These are phyloP conservation scores for Exophiala alcalophila DNA, from an alignment of 2,329 filamentous ascomycete species.

Conservation along the genomic window DNA sequence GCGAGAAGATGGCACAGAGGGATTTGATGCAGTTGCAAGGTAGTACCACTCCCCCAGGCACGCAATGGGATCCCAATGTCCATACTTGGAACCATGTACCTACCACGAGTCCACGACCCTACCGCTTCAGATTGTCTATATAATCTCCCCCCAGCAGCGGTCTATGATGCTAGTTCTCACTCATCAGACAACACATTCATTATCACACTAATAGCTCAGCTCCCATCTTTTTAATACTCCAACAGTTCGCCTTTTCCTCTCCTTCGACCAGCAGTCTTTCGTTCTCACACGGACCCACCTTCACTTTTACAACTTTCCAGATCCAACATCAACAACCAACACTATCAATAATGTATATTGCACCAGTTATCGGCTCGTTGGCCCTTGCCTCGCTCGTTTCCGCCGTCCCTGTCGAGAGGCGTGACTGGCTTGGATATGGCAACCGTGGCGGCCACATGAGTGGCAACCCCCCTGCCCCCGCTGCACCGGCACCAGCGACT, in stretches of 20 bases:
- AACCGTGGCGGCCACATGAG: conserved; percentile 9
- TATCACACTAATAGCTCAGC: conserved; percentile 10
- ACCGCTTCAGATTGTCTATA: conserved; percentile 13
- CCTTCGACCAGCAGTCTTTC: conserved; percentile 1
- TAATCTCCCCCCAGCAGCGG: conserved; percentile 7
- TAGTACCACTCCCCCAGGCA: no score
- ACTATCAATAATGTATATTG: conserved; percentile 20
- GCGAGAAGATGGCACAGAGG: no score
- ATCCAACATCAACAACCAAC: not conserved
- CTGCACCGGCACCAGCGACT: conserved; percentile 1
- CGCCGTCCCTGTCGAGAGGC: conserved; percentile 21
- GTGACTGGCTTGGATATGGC: conserved; percentile 13
- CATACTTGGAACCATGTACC: no score
- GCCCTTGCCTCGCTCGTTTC: conserved; percentile 22
- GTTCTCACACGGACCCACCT: conserved; percentile 15
- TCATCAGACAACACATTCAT: conserved; percentile 8
- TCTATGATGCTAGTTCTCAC: conserved; percentile 14
- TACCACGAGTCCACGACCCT: no score
- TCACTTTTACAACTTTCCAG: conserved; percentile 16
- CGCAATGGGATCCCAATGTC: no score
- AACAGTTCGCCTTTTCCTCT: conserved; percentile 6
- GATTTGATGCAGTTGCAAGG: no score
- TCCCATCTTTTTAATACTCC: conserved; percentile 1
- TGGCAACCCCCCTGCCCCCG: not conserved
- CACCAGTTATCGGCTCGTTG: conserved; percentile 19